These are phyloP conservation scores for Gastrolobium villosum DNA, from an alignment of 306 rosid species.

Conservation along the genomic window DNA sequence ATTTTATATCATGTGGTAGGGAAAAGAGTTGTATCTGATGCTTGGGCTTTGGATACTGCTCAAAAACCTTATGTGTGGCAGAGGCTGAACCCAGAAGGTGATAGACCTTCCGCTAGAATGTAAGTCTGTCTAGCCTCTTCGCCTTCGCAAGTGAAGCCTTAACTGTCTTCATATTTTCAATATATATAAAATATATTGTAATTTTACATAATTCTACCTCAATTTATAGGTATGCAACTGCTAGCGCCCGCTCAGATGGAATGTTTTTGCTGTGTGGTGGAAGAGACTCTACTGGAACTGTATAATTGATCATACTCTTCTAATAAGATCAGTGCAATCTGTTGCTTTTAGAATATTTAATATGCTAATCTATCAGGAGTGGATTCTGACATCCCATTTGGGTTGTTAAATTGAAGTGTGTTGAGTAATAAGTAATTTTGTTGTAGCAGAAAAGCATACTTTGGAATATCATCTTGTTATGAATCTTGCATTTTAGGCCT, in stretches of 20 bases:
- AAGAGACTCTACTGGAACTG: slow-evolving; percentile 93
- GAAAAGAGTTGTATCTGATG: slow-evolving; percentile 90
- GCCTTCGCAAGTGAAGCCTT: slow-evolving; percentile 32
- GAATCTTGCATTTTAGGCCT: slow-evolving; percentile 31
- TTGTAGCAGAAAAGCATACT: slow-evolving; percentile 31
- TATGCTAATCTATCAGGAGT: slow-evolving; percentile 29
- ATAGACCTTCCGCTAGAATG: slow-evolving; percentile 99
- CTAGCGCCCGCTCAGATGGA: slow-evolving; percentile 99
- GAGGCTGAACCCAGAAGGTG: slow-evolving; percentile 95
- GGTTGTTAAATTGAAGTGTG: slow-evolving; percentile 12
- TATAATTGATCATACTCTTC: slow-evolving; percentile 57
- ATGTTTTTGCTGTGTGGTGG: slow-evolving; percentile 99
- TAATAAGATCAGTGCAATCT: slow-evolving; percentile 22
- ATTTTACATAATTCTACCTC: slow-evolving; percentile 44
- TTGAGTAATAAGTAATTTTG: slow-evolving; percentile 24
- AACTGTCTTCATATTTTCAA: slow-evolving; percentile 21
- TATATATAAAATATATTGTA: neutral
- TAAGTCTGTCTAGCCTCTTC: slow-evolving; percentile 59
- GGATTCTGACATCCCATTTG: slow-evolving; percentile 26
- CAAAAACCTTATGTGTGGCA: slow-evolving; percentile 98
- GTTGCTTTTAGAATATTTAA: slow-evolving; percentile 32
- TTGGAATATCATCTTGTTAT: slow-evolving; percentile 25
- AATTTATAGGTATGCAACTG: slow-evolving; percentile 95
- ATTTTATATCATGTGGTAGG: slow-evolving; percentile 61
- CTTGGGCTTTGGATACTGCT: slow-evolving; percentile 98